Conservation (phyloP, 2,329 filamentous ascomycete genomes). For the Thielaviopsis euricoi region DNA sequence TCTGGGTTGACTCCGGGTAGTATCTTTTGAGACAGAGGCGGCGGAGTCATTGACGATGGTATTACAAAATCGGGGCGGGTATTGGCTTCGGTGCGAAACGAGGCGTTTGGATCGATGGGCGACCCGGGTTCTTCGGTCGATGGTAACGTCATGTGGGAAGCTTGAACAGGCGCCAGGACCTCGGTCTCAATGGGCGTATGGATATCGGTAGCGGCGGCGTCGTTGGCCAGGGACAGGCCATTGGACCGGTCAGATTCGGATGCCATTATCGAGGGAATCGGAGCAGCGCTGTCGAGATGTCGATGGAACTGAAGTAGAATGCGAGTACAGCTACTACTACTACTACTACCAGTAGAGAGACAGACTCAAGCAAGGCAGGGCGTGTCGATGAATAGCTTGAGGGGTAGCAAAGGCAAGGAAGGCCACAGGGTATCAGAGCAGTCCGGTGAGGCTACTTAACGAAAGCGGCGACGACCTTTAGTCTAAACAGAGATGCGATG, state of each 20-base stretch:
- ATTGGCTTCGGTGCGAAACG: slow-evolving; percentile 33
- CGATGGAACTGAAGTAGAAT: background rate
- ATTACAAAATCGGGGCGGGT: slow-evolving; percentile 30
- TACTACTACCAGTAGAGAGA: background rate
- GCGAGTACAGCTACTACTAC: too few species aligned
- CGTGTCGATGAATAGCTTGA: background rate
- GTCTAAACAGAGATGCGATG: background rate
- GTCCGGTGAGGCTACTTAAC: background rate
- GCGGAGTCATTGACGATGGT: slow-evolving; percentile 41
- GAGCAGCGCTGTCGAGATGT: background rate
- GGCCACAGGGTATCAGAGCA: background rate
- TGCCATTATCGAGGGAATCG: background rate
- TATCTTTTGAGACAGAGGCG: slow-evolving; percentile 28
- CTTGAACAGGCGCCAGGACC: background rate
- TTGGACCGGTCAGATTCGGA: slow-evolving; percentile 6
- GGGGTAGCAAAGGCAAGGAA: background rate
- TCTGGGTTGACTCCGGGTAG: slow-evolving; percentile 1
- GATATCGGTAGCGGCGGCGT: background rate
- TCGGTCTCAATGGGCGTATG: slow-evolving; percentile 4
- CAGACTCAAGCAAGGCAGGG: background rate
- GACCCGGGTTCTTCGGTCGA: slow-evolving; percentile 40
- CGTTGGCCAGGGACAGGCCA: background rate
- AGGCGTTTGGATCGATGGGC: slow-evolving; percentile 30
- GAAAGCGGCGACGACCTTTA: background rate
- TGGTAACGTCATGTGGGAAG: slow-evolving; percentile 37